Evolutionary conservation across 148 eudicot genomes (phyloP), one percentile per base, ranked within the genome.

Genomic region (Silene latifolia): DNA sequence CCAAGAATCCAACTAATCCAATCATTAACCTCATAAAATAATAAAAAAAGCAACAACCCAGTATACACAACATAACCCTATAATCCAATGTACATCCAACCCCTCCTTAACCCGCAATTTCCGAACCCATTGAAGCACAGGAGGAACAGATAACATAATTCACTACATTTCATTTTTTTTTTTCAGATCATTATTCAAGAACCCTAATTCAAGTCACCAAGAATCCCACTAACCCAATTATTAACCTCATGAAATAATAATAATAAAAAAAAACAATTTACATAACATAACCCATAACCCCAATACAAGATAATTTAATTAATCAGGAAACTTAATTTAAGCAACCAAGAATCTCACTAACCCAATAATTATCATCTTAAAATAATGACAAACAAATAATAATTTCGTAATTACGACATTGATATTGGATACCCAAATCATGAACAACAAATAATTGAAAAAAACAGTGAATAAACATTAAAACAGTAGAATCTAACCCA

Each of bases 151-250:
- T 32, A 77, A 81, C 51, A 73, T 80, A 83, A 75, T 73, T 76
- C 77, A 83, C 66, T 71, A 74, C 73, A 72, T 15, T 71, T 65
- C 75, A 83, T 2, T 32, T 32, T 32, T 32, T 32, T 32, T 32
- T 32, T 32, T 4, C 4, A 32, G 5, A 1, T 27, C 29, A 27
- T 39, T 77, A 84, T 69, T 58, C 61, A 77, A 76, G 39, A 77
- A 9, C 73, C 47, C 67, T 21, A 21, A 70, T 35, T 21, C 11
- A 54, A 54, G 13, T 17, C 60, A 29, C 42, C 65, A 80, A 51
- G 67, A 66, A 65, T 60, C 76, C 47, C 35, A 69, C 11, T 25
- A 68, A 48, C 63, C 80, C 66, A 51, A 51, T 51, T 3, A 20
- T 67, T 61, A 72, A 80, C 44, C n/a, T n/a, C n/a, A n/a, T n/a